Conservation (phyloP, 352 stramenopile genomes). For the Phytophthora crassamura region DNA sequence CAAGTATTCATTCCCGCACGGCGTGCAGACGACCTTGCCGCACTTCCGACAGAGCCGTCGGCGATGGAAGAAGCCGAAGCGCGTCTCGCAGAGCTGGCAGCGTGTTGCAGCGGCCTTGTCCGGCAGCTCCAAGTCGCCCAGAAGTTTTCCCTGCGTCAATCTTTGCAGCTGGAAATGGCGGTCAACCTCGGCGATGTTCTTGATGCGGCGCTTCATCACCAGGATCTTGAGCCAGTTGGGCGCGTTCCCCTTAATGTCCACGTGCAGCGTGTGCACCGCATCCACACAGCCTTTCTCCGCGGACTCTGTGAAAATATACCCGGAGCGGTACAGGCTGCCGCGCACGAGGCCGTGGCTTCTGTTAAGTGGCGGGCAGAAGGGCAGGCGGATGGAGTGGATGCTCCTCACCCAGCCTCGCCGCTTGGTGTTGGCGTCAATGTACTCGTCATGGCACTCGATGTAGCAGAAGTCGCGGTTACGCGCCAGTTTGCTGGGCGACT, state of each 20-base stretch:
- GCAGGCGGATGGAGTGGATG: constrained; percentile 81
- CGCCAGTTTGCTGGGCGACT: constrained; percentile 77
- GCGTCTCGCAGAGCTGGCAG: constrained; percentile 60
- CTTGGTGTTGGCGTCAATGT: constrained; percentile 75
- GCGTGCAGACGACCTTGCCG: constrained; percentile 71
- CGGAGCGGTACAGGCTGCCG: constrained; percentile 77
- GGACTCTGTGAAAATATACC: constrained; percentile 84
- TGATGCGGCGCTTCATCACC: constrained; percentile 77
- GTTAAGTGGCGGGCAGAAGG: constrained; percentile 67
- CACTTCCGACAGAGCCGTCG: constrained; percentile 79
- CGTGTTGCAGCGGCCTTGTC: constrained; percentile 49
- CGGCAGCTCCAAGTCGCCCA: constrained; percentile 69
- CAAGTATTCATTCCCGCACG: constrained; percentile 56
- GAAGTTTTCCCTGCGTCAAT: constrained; percentile 52
- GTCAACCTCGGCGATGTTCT: constrained; percentile 76
- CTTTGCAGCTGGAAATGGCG: constrained; percentile 71
- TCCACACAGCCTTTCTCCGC: constrained; percentile 57
- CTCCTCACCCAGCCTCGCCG: constrained; percentile 78
- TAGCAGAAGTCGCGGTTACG: constrained; percentile 87
- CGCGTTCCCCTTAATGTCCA: constrained; percentile 83
- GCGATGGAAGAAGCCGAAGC: constrained; percentile 72
- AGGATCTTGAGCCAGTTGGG: constrained; percentile 84
- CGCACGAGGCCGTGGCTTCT: constrained; percentile 70
- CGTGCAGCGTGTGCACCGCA: constrained; percentile 75
- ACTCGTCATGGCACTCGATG: constrained; percentile 87